Conservation (phyloP, 495 filamentous ascomycete genomes). For the Astrothelium subdiscretum region DNA sequence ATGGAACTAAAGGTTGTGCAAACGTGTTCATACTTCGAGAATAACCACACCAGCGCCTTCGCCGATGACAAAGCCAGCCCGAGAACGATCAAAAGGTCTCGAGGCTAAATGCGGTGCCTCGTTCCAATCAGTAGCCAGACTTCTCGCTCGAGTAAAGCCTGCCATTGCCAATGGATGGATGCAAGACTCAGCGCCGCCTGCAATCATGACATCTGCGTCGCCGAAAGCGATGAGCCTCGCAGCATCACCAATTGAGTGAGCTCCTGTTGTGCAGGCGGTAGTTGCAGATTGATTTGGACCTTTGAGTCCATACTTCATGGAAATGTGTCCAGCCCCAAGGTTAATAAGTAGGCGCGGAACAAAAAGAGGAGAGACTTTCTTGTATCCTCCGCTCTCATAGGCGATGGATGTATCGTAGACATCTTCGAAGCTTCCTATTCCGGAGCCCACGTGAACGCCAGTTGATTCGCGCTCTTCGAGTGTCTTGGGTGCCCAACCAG, state of each 20-base stretch:
- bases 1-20: background rate
- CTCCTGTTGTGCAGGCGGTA: slow-evolving; percentile 90
- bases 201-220: slow-evolving; percentile 89
- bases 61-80: slow-evolving; percentile 81
- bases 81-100: slow-evolving; percentile 74
- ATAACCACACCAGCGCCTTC: slow-evolving; percentile 84
- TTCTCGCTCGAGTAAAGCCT: slow-evolving; percentile 80
- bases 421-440: slow-evolving; percentile 88
- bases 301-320: slow-evolving; percentile 83
- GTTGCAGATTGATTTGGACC: slow-evolving; percentile 87
- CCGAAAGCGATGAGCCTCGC: slow-evolving; percentile 79
- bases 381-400: slow-evolving; percentile 71
- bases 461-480: slow-evolving; percentile 54
- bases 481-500: slow-evolving; percentile 59
- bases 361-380: slow-evolving; percentile 84
- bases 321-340: slow-evolving; percentile 84
- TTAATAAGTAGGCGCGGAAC: slow-evolving; percentile 90
- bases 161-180: slow-evolving; percentile 89
- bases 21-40: slow-evolving; percentile 50
- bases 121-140: slow-evolving; percentile 72
- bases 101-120: slow-evolving; percentile 60
- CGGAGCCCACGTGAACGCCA: slow-evolving; percentile 88
- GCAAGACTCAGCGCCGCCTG: slow-evolving; percentile 87
- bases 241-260: slow-evolving; percentile 88
- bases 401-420: slow-evolving; percentile 70